phyloP scores from a whole-genome alignment of 352 stramenopile genomes.

The Pythium apleroticum region DNA sequence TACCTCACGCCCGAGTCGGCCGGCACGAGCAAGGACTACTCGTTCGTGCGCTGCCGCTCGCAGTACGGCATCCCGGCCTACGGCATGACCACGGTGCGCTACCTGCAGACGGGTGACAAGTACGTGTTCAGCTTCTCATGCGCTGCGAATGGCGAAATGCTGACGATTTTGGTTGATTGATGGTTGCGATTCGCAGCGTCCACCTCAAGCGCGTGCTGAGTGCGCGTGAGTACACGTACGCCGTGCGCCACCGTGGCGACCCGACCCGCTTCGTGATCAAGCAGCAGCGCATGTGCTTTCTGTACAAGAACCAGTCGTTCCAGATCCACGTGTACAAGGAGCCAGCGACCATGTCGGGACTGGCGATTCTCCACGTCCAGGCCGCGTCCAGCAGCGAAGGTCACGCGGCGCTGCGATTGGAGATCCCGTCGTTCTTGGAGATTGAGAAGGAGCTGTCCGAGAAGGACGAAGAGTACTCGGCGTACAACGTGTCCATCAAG shows the following conservation, averaged over 20 bases:
- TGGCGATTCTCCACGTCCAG: slow-evolving; percentile 77
- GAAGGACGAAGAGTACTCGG: slow-evolving; percentile 66
- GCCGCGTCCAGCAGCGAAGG: slow-evolving; percentile 49
- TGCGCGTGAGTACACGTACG: slow-evolving; percentile 82
- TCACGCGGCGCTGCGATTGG: slow-evolving; percentile 38
- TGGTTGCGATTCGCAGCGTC: slow-evolving; percentile 36
- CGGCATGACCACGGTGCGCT: slow-evolving; percentile 85
- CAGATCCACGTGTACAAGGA: slow-evolving; percentile 89
- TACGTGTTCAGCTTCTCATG: slow-evolving; percentile 33
- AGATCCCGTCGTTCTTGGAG: slow-evolving; percentile 73
- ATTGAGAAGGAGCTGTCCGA: slow-evolving; percentile 63
- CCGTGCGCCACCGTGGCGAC: slow-evolving; percentile 73
- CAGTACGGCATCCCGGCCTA: slow-evolving; percentile 84
- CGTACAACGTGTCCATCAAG: slow-evolving; percentile 82
- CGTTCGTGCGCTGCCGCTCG: slow-evolving; percentile 81
- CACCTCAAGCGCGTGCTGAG: slow-evolving; percentile 84
- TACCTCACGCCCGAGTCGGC: slow-evolving; percentile 75
- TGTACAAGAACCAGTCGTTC: slow-evolving; percentile 87
- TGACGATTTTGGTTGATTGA: not conserved
- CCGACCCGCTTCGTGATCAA: slow-evolving; percentile 78
- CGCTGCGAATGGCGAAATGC: no score
- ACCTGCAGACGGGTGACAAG: slow-evolving; percentile 73
- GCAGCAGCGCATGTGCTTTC: slow-evolving; percentile 85
- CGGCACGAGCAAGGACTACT: slow-evolving; percentile 82
- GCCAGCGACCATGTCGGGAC: slow-evolving; percentile 51